phyloP scores from a whole-genome alignment of 768 basidiomycete genomes.

The Omphalotus guepiniiformis region DNA sequence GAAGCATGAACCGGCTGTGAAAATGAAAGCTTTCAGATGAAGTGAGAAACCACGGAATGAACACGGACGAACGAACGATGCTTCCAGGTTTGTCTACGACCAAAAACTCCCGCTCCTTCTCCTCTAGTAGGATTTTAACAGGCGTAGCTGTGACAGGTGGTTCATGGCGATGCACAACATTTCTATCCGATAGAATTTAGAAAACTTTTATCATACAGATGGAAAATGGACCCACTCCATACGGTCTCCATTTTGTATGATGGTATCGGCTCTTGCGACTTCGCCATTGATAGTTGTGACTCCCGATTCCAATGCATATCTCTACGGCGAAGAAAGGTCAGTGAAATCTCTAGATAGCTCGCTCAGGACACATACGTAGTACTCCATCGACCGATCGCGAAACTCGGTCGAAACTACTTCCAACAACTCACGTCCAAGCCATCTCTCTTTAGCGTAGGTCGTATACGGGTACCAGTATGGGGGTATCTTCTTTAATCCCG shows the following conservation, averaged over 20 bases:
- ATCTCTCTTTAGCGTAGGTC: conserved; percentile 89
- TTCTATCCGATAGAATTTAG: conserved; percentile 40
- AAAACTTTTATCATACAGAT: conserved; percentile 2
- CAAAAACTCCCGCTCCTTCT: conserved; percentile 76
- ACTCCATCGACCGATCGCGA: conserved; percentile 89
- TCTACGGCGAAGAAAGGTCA: conserved; percentile 13
- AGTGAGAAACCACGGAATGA: conserved; percentile 11
- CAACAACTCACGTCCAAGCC: conserved; percentile 82
- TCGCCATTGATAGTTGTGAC: conserved; percentile 96
- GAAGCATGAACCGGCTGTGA: conserved; percentile 85
- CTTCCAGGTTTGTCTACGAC: conserved; percentile 97
- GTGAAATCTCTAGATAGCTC: background rate
- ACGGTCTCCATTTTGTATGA: conserved; percentile 83
- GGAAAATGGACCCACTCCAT: conserved; percentile 62
- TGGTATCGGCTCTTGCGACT: conserved; percentile 71
- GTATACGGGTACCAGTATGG: conserved; percentile 73
- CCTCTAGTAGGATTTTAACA: conserved; percentile 74
- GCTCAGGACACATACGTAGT: conserved; percentile 66
- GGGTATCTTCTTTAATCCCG: conserved; percentile 10
- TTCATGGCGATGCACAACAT: conserved; percentile 95
- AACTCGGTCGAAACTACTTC: conserved; percentile 95
- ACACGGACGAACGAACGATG: conserved; percentile 60
- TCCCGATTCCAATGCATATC: conserved; percentile 66
- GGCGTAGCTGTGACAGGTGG: conserved; percentile 87
- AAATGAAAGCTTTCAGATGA: conserved; percentile 8